Evolutionary conservation across 306 rosid species (phyloP).

Genomic region (Senna siamea): DNA sequence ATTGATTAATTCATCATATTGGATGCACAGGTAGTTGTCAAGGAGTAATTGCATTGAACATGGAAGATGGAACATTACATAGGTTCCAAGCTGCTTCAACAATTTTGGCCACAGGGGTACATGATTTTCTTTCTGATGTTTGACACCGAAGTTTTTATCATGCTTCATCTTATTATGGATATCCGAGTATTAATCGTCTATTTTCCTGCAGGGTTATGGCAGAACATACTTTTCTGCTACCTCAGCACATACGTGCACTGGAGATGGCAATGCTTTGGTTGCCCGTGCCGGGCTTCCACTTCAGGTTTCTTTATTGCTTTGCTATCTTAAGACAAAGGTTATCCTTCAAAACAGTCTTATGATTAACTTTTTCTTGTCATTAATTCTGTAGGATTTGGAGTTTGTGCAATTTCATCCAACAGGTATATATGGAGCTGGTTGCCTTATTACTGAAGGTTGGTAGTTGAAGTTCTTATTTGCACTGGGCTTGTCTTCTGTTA

Average conservation of each 20-base stretch:
- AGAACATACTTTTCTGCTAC: constrained; percentile 90
- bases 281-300: constrained; percentile 94
- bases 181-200: constrained; percentile 18
- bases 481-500: constrained; percentile 30
- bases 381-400: constrained; percentile 79
- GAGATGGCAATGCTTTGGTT: constrained; percentile 98
- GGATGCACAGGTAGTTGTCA: constrained; percentile 75
- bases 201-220: constrained; percentile 79
- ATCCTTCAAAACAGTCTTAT: constrained; percentile 24
- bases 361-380: constrained; percentile 29
- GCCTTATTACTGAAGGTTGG: constrained; percentile 95
- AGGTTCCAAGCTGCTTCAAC: constrained; percentile 87
- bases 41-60: constrained; percentile 86
- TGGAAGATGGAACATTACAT: constrained; percentile 93
- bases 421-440: constrained; percentile 97
- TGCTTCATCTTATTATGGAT: constrained; percentile 15
- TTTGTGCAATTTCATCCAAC: constrained; percentile 98
- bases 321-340: constrained; percentile 26
- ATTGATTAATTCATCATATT: constrained; percentile 31
- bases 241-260: constrained; percentile 97
- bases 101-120: constrained; percentile 96
- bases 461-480: constrained; percentile 22
- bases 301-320: constrained; percentile 58
- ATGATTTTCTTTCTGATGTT: constrained; percentile 23
- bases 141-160: constrained; percentile 19